phyloP scores from a whole-genome alignment of 2,329 filamentous ascomycete species.

The Phyllosticta ampelicida region DNA sequence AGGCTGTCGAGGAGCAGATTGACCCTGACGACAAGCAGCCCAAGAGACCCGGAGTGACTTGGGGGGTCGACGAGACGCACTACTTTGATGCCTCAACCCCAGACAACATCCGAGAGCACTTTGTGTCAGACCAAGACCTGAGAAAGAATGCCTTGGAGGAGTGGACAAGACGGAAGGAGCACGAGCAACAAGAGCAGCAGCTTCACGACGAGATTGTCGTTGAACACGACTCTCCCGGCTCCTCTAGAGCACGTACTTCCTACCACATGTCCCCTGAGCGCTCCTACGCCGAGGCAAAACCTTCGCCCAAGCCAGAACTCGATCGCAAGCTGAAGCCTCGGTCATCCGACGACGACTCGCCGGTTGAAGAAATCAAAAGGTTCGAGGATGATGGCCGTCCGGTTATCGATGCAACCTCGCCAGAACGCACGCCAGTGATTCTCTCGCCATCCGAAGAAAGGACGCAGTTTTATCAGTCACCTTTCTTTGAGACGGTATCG shows the following conservation, averaged over 20 bases:
- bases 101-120: slow-evolving; percentile 30
- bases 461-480: slow-evolving; percentile 23
- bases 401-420: slow-evolving; percentile 14
- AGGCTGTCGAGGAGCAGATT: slow-evolving; percentile 15
- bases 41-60: slow-evolving; percentile 31
- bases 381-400: slow-evolving; percentile 15
- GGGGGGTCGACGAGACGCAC: slow-evolving; percentile 38
- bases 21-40: slow-evolving; percentile 16
- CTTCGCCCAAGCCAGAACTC: not conserved
- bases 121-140: slow-evolving; percentile 19
- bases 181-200: slow-evolving; percentile 11
- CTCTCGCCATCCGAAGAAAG: slow-evolving; percentile 11
- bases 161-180: slow-evolving; percentile 1
- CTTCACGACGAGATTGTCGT: slow-evolving; percentile 30
- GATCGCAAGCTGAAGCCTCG: not conserved
- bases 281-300: not conserved
- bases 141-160: slow-evolving; percentile 3
- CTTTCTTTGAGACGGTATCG: slow-evolving; percentile 33
- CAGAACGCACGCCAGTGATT: slow-evolving; percentile 13
- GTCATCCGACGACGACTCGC: slow-evolving; percentile 3
- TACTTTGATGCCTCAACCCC: slow-evolving; percentile 38
- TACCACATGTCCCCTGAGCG: slow-evolving; percentile 16
- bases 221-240: slow-evolving; percentile 25
- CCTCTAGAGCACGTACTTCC: slow-evolving; percentile 19
- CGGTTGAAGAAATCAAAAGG: slow-evolving; percentile 17